Evolutionary conservation across 78 protist species (phyloP).

Genomic region (Planoprotostelium fungivorum): DNA sequence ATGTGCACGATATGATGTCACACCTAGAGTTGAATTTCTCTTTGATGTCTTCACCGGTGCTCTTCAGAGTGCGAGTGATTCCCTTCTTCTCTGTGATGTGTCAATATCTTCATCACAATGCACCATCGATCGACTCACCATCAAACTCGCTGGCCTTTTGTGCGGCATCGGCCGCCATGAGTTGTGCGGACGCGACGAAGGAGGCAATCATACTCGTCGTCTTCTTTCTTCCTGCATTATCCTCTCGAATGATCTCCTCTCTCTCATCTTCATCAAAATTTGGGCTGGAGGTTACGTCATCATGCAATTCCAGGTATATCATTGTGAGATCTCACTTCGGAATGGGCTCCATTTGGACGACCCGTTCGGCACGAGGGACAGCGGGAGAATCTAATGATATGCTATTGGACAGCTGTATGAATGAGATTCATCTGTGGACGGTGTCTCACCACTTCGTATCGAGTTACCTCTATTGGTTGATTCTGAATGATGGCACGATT

Average conservation of each 20-base stretch:
- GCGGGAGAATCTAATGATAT: too few species aligned
- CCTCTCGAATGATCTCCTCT: too few species aligned
- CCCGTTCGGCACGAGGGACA: too few species aligned
- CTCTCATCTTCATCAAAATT: too few species aligned
- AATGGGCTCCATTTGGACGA: too few species aligned
- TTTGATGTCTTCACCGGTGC: neutral
- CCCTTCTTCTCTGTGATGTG: neutral
- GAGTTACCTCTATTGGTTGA: neutral
- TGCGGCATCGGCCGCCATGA: neutral
- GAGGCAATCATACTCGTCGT: neutral
- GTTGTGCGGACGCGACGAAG: neutral
- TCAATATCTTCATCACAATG: neutral
- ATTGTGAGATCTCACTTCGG: too few species aligned
- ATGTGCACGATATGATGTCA: neutral
- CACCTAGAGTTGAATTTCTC: neutral
- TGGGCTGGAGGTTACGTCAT: too few species aligned
- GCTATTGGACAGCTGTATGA: too few species aligned
- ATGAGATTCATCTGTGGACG: neutral
- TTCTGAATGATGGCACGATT: neutral
- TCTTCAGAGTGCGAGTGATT: neutral
- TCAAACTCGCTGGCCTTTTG: neutral
- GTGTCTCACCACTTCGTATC: neutral
- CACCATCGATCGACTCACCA: neutral
- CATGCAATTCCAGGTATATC: too few species aligned
- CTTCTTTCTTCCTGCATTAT: neutral